A percentile compares a stretch with the other conserved stretches of the same genome.
Conservation (phyloP, 768 basidiomycete genomes). For the Udeniomyces megalosporus region DNA sequence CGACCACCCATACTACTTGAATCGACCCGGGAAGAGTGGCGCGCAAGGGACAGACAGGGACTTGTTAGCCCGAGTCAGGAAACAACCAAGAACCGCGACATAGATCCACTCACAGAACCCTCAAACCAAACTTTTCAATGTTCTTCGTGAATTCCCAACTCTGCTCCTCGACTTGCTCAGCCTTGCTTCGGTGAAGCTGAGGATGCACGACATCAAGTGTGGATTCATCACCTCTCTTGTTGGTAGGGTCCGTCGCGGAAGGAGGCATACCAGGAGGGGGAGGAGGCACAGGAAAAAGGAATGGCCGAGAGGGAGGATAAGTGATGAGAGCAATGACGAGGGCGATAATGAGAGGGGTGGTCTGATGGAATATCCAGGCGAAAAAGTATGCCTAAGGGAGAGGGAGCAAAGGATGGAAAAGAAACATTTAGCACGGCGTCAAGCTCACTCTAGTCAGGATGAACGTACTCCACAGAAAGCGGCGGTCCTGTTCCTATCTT, state of each 20-base stretch:
- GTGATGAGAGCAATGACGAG: constrained; percentile 28
- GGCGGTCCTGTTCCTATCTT: constrained; percentile 26
- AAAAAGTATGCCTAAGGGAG: constrained; percentile 25
- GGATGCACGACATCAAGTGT: constrained; percentile 27
- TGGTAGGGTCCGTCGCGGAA: constrained; percentile 32
- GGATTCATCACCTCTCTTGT: constrained; percentile 30
- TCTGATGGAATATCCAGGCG: constrained; percentile 29
- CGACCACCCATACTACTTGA: neutral
- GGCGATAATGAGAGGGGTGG: constrained; percentile 25
- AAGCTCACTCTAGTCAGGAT: no score
- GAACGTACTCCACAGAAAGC: constrained; percentile 20
- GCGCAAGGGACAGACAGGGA: no score
- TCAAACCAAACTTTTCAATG: neutral
- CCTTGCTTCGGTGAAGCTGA: constrained; percentile 28
- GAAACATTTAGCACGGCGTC: neutral
- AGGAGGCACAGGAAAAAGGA: constrained; percentile 29
- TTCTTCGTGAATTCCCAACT: constrained; percentile 29
- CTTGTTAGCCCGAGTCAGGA: no score
- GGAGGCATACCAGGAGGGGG: constrained; percentile 29
- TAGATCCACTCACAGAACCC: neutral
- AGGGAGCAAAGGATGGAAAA: neutral
- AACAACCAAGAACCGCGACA: no score
- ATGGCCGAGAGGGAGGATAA: constrained; percentile 26
- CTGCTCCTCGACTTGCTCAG: constrained; percentile 33
- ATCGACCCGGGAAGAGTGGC: no score